Evolutionary conservation across 2,329 filamentous ascomycete genomes (phyloP).

Genomic region (Septoria petroselini): DNA sequence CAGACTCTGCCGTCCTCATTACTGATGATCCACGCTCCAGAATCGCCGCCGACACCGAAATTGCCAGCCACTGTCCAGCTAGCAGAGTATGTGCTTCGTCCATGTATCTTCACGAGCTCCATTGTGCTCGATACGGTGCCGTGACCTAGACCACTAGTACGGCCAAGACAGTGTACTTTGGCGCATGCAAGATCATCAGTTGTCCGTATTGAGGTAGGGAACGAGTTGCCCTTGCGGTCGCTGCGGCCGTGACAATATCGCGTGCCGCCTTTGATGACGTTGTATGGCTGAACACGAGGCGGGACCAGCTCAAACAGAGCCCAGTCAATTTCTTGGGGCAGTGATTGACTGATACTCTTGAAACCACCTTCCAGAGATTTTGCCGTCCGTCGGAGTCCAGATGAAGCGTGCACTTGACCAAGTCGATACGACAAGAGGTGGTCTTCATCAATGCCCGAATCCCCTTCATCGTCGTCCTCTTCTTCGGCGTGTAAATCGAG

Average conservation of each 20-base stretch:
- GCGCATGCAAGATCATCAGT: slow-evolving; percentile 67
- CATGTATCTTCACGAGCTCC: slow-evolving; percentile 82
- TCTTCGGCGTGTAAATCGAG: slow-evolving; percentile 74
- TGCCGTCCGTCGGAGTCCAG: slow-evolving; percentile 68
- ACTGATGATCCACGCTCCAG: slow-evolving; percentile 88
- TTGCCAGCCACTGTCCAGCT: slow-evolving; percentile 62
- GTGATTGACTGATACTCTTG: slow-evolving; percentile 57
- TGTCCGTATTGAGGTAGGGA: slow-evolving; percentile 52
- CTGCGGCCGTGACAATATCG: slow-evolving; percentile 36
- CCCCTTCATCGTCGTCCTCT: slow-evolving; percentile 69
- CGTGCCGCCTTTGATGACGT: slow-evolving; percentile 60
- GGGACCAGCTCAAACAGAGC: slow-evolving; percentile 78
- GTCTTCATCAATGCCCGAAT: slow-evolving; percentile 76
- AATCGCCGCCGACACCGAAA: slow-evolving; percentile 75
- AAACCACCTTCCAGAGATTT: slow-evolving; percentile 34
- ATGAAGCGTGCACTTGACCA: slow-evolving; percentile 83
- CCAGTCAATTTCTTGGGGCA: slow-evolving; percentile 91
- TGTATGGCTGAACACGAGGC: slow-evolving; percentile 67
- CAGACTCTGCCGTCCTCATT: slow-evolving; percentile 74
- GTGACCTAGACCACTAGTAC: slow-evolving; percentile 77
- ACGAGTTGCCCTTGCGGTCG: slow-evolving; percentile 39
- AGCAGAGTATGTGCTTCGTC: slow-evolving; percentile 74
- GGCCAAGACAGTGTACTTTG: slow-evolving; percentile 81
- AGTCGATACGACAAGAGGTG: slow-evolving; percentile 75
- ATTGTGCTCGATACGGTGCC: slow-evolving; percentile 75